Evolutionary conservation across 441 rosid species (phyloP).

Genomic region (Populus trichocarpa): DNA sequence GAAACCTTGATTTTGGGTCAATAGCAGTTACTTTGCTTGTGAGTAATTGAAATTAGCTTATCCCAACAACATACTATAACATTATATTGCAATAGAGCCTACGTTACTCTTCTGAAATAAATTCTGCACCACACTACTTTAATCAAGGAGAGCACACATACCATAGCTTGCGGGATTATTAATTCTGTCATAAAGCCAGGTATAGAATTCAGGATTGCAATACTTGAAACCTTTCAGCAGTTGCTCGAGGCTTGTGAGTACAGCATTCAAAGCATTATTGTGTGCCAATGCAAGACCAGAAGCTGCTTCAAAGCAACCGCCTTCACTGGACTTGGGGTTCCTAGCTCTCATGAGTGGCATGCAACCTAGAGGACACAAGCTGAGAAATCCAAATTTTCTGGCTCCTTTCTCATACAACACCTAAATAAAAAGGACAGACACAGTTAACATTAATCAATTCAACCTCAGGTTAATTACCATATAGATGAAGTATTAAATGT

Average conservation of each 20-base stretch:
- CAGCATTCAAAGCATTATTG: constrained; percentile 34
- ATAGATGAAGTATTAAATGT: background rate
- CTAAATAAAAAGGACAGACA: constrained; percentile 20
- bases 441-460: background rate
- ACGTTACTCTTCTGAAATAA: background rate
- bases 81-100: background rate
- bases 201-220: constrained; percentile 40
- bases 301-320: constrained; percentile 45
- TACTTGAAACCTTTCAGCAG: constrained; percentile 37
- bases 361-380: constrained; percentile 49
- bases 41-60: background rate
- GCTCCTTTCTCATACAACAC: constrained; percentile 45
- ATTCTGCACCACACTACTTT: background rate
- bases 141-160: constrained; percentile 4
- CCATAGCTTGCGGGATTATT: constrained; percentile 36
- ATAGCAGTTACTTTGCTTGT: background rate
- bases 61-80: background rate
- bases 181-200: constrained; percentile 38
- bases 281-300: constrained; percentile 44
- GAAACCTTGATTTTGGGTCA: constrained; percentile 28
- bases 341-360: constrained; percentile 44
- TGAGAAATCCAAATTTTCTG: constrained; percentile 50
- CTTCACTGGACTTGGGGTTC: constrained; percentile 29
- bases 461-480: background rate
- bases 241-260: constrained; percentile 35